A percentile compares a stretch with the other conserved stretches of the same genome.
These are phyloP conservation scores for Crithidia acanthocephali DNA, from an alignment of 208 protist species.

Conservation along the genomic window DNA sequence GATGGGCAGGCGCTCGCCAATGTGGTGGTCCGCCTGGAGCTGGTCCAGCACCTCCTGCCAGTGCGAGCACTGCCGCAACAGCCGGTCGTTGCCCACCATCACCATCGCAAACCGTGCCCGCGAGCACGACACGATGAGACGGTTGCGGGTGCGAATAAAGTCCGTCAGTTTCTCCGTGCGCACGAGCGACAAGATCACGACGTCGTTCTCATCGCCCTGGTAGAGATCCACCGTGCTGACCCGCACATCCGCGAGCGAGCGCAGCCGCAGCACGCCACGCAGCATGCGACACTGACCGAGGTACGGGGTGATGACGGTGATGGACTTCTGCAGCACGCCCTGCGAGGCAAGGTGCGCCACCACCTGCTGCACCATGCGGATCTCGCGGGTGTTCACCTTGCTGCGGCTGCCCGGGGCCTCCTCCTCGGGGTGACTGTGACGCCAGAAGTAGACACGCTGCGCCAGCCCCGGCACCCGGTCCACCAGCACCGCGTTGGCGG, in stretches of 20 bases:
- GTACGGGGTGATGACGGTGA: conserved; percentile 96
- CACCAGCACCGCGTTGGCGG: conserved; percentile 29
- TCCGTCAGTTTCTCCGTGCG: conserved; percentile 94
- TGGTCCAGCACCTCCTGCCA: conserved; percentile 76
- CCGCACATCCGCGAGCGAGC: conserved; percentile 68
- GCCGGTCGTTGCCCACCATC: conserved; percentile 80
- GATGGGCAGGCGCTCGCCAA: conserved; percentile 76
- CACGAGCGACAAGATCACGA: conserved; percentile 95
- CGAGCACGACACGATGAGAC: conserved; percentile 95
- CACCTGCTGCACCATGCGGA: conserved; percentile 78
- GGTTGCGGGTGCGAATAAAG: conserved; percentile 93
- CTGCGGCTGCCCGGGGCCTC: conserved; percentile 76
- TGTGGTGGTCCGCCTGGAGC: conserved; percentile 54
- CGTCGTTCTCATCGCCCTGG: conserved; percentile 96
- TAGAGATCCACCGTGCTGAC: conserved; percentile 96
- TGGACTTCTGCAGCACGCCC: conserved; percentile 86
- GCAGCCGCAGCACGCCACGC: conserved; percentile 70
- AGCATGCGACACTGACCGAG: conserved; percentile 91
- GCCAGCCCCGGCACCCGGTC: conserved; percentile 76
- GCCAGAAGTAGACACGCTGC: conserved; percentile 89
- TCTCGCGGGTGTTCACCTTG: conserved; percentile 88
- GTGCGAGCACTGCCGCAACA: conserved; percentile 78
- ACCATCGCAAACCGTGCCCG: conserved; percentile 93
- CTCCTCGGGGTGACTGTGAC: conserved; percentile 85
- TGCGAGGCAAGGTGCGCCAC: conserved; percentile 78